Evolutionary conservation across 2,329 filamentous ascomycete genomes (phyloP).

Genomic region (Knufia petricola): DNA sequence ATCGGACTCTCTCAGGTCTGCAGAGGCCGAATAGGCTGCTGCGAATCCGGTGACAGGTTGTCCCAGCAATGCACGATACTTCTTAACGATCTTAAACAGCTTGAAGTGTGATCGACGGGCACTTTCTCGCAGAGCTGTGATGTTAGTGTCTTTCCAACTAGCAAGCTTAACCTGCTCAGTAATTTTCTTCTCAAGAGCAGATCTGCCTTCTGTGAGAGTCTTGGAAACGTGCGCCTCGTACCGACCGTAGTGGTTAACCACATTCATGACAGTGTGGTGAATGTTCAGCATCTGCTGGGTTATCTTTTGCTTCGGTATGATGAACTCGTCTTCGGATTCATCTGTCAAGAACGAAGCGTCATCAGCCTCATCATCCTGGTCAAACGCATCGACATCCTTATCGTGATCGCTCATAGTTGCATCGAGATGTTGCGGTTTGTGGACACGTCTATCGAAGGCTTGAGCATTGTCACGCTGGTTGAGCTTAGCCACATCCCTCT

Average conservation of each 20-base stretch:
- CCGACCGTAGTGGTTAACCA: conserved; percentile 63
- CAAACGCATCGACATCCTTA: background rate
- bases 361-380: background rate
- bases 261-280: conserved; percentile 54
- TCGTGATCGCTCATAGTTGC: background rate
- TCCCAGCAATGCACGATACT: conserved; percentile 71
- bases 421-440: background rate
- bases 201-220: conserved; percentile 56
- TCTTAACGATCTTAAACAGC: conserved; percentile 80
- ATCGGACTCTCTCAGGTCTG: conserved; percentile 32
- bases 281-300: background rate
- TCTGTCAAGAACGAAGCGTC: conserved; percentile 32
- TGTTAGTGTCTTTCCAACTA: conserved; percentile 98
- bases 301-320: conserved; percentile 28
- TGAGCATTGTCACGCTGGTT: background rate
- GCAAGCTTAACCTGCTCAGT: conserved; percentile 86
- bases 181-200: conserved; percentile 77
- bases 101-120: conserved; percentile 84
- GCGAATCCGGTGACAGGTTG: conserved; percentile 63
- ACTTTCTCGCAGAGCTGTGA: conserved; percentile 78
- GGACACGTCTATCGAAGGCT: background rate
- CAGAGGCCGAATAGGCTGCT: conserved; percentile 44
- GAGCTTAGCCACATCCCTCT: background rate
- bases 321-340: conserved; percentile 46
- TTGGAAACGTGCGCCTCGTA: conserved; percentile 60